A percentile compares a stretch with the other conserved stretches of the same genome.
Conservation (phyloP, 2,329 filamentous ascomycete species). For the Daldinia eschscholtzii region DNA sequence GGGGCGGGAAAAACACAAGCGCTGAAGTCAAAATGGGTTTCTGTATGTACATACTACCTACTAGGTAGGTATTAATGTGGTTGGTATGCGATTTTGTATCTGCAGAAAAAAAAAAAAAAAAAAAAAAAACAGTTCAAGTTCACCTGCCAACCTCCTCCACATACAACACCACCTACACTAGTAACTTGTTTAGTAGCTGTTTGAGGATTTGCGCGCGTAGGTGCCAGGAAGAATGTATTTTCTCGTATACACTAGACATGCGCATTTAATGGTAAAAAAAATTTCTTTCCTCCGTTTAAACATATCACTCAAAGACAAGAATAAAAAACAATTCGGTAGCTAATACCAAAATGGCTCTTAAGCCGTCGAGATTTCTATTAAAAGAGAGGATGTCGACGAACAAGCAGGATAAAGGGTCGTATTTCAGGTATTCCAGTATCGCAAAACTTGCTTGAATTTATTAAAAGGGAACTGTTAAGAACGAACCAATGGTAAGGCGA, state of each 20-base stretch:
- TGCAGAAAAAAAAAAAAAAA: background rate
- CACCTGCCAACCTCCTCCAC: slow-evolving; percentile 40
- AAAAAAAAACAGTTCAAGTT: slow-evolving; percentile 28
- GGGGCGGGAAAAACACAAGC: background rate
- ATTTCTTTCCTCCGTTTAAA: background rate
- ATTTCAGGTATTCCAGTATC: slow-evolving; percentile 17
- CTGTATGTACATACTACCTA: background rate
- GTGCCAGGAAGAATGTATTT: background rate
- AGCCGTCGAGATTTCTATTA: background rate
- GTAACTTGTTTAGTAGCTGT: background rate
- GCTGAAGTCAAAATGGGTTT: background rate
- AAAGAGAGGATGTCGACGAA: slow-evolving; percentile 16
- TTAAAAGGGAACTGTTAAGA: slow-evolving; percentile 24
- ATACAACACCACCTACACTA: background rate
- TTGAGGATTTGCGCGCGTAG: slow-evolving; percentile 5
- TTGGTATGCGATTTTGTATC: slow-evolving; percentile 6
- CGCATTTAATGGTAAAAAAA: background rate
- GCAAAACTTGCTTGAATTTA: slow-evolving; percentile 31
- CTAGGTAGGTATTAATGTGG: slow-evolving; percentile 9
- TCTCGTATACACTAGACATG: background rate
- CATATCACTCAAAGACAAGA: background rate
- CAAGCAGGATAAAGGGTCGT: slow-evolving; percentile 26
- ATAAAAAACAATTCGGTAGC: background rate
- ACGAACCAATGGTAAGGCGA: slow-evolving; percentile 39
- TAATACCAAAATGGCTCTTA: slow-evolving; percentile 7